Conservation (phyloP, 768 basidiomycete genomes). For the Obba rivulosa region DNA sequence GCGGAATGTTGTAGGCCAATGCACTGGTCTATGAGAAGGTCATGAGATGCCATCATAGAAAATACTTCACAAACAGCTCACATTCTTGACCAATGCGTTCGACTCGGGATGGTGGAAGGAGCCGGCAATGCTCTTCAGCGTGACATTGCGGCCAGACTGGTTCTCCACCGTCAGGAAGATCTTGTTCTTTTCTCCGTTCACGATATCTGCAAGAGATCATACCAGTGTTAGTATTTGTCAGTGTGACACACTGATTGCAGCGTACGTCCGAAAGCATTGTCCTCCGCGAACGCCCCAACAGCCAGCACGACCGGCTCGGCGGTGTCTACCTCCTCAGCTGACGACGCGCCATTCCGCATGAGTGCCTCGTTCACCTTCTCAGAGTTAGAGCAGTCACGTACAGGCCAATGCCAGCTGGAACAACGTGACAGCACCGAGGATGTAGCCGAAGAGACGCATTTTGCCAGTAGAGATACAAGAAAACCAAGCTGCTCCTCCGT, state of each 20-base stretch:
- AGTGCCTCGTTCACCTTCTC: background rate
- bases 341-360: slow-evolving; percentile 7
- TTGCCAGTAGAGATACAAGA: slow-evolving; percentile 8
- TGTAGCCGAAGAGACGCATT: slow-evolving; percentile 32
- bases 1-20: slow-evolving; percentile 43
- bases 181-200: slow-evolving; percentile 78
- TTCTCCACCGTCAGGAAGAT: slow-evolving; percentile 67
- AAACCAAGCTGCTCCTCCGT: background rate
- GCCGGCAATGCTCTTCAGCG: slow-evolving; percentile 58
- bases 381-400: slow-evolving; percentile 8
- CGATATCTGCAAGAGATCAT: slow-evolving; percentile 48
- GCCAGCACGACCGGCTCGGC: slow-evolving; percentile 50
- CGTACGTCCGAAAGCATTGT: slow-evolving; percentile 75
- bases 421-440: slow-evolving; percentile 23
- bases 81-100: slow-evolving; percentile 66
- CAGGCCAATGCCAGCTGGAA: slow-evolving; percentile 24
- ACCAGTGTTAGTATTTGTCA: background rate
- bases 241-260: slow-evolving; percentile 12
- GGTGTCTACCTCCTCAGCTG: slow-evolving; percentile 23
- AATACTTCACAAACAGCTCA: slow-evolving; percentile 29
- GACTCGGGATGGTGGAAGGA: slow-evolving; percentile 64
- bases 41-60: background rate
- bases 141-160: slow-evolving; percentile 67
- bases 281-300: slow-evolving; percentile 58
- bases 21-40: slow-evolving; percentile 46